phyloP scores from a whole-genome alignment of 2,329 filamentous ascomycete genomes.

The Aspergillus sp. region DNA sequence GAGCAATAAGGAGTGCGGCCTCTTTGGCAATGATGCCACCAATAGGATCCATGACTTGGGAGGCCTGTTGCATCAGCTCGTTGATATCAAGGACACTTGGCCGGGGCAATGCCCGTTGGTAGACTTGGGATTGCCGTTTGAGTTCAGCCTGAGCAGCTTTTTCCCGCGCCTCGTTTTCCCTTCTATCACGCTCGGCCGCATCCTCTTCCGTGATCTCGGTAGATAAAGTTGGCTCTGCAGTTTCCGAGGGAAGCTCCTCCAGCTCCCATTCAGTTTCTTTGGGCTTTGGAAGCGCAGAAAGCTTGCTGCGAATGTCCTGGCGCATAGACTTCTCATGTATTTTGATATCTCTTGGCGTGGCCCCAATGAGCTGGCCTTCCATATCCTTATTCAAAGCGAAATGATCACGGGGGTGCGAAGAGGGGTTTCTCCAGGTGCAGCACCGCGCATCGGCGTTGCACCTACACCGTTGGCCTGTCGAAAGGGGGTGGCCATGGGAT shows the following conservation, averaged over 20 bases:
- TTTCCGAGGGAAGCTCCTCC: conserved; percentile 76
- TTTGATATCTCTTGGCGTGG: conserved; percentile 72
- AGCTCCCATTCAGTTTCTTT: conserved; percentile 94
- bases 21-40: conserved; percentile 70
- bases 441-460: conserved; percentile 57
- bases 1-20: conserved; percentile 71
- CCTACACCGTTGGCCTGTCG: conserved; percentile 61
- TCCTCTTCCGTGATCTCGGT: conserved; percentile 60
- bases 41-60: conserved; percentile 58
- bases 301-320: conserved; percentile 55
- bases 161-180: conserved; percentile 58
- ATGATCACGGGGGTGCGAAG: conserved; percentile 84
- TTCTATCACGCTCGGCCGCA: conserved; percentile 69
- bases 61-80: conserved; percentile 60
- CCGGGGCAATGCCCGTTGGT: conserved; percentile 77
- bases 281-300: conserved; percentile 83
- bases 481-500: conserved; percentile 88
- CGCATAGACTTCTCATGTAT: conserved; percentile 65
- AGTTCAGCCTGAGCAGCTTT: conserved; percentile 67
- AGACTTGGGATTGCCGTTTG: conserved; percentile 80
- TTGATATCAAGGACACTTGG: conserved; percentile 69
- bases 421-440: conserved; percentile 71
- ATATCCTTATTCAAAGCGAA: conserved; percentile 76
- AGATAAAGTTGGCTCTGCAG: conserved; percentile 52
- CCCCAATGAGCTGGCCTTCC: conserved; percentile 62